Evolutionary conservation across 2,329 filamentous ascomycete species (phyloP).

Genomic region (Davidsoniella eucalypti): DNA sequence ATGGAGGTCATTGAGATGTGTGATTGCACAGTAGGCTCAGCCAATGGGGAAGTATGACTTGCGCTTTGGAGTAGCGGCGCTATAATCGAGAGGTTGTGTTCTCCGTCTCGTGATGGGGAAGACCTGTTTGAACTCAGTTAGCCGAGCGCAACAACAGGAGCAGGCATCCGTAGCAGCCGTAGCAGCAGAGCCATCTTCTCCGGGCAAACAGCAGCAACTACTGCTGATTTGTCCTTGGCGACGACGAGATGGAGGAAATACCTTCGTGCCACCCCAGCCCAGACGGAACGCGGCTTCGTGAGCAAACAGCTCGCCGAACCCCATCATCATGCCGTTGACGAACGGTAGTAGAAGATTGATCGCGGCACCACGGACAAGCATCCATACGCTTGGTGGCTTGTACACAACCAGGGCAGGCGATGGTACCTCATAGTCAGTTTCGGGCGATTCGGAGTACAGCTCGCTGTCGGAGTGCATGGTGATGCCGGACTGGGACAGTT

Average conservation of each 20-base stretch:
- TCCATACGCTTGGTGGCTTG: constrained; percentile 74
- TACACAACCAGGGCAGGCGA: constrained; percentile 64
- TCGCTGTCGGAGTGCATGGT: constrained; percentile 74
- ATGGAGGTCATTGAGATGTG: no score
- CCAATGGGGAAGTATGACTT: constrained; percentile 11
- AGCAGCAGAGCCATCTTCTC: no score
- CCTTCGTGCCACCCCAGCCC: constrained; percentile 89
- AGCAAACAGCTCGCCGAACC: constrained; percentile 90
- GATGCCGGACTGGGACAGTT: constrained; percentile 51
- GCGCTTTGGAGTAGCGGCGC: constrained; percentile 30
- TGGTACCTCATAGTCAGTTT: constrained; percentile 46
- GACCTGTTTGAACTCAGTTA: constrained; percentile 24
- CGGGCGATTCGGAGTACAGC: constrained; percentile 55
- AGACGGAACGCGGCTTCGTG: constrained; percentile 88
- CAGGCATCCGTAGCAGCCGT: not conserved
- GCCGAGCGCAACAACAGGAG: constrained; percentile 9
- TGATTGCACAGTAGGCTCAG: not conserved
- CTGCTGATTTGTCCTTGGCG: constrained; percentile 16
- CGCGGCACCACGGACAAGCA: constrained; percentile 68
- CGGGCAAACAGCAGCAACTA: no score
- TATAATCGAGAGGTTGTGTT: constrained; percentile 56
- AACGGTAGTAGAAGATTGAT: constrained; percentile 95
- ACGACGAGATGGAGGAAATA: constrained; percentile 24
- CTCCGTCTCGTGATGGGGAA: constrained; percentile 44
- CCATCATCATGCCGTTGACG: constrained; percentile 94